Evolutionary conservation across 768 basidiomycete species (phyloP).

Genomic region (Lactarius hengduanensis): DNA sequence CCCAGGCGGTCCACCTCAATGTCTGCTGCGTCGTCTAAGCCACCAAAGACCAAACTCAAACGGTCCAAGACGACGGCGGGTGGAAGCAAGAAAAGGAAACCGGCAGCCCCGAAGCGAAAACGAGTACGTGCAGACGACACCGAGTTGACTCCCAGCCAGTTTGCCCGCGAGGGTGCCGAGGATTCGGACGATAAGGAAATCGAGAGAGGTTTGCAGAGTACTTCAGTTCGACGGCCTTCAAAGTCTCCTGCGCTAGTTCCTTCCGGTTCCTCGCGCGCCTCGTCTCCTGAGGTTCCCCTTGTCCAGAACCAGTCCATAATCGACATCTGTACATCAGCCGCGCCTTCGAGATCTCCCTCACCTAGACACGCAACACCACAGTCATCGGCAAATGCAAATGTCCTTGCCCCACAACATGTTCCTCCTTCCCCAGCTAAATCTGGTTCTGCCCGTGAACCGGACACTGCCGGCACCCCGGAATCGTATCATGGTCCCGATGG

Average conservation of each 20-base stretch:
- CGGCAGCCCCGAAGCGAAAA: slow-evolving; percentile 23
- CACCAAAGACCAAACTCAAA: slow-evolving; percentile 38
- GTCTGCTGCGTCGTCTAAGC: slow-evolving; percentile 39
- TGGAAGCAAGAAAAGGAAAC: slow-evolving; percentile 38
- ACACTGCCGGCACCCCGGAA: background rate
- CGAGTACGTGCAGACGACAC: slow-evolving; percentile 33
- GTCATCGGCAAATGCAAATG: background rate
- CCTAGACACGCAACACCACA: background rate
- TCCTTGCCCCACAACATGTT: background rate
- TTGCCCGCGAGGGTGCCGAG: slow-evolving; percentile 47
- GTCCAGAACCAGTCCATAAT: slow-evolving; percentile 24
- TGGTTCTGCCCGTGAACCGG: background rate
- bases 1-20: slow-evolving; percentile 52
- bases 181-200: slow-evolving; percentile 59
- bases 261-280: slow-evolving; percentile 16
- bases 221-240: slow-evolving; percentile 16
- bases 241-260: slow-evolving; percentile 8
- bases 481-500: background rate
- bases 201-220: slow-evolving; percentile 40
- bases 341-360: slow-evolving; percentile 22
- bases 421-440: slow-evolving; percentile 9
- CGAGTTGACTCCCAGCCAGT: slow-evolving; percentile 40
- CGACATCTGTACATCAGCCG: slow-evolving; percentile 27
- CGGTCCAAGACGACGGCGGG: slow-evolving; percentile 42
- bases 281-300: slow-evolving; percentile 29